These are phyloP conservation scores for Arachis monticola DNA, from an alignment of 331 rosid genomes.

Conservation along the genomic window DNA sequence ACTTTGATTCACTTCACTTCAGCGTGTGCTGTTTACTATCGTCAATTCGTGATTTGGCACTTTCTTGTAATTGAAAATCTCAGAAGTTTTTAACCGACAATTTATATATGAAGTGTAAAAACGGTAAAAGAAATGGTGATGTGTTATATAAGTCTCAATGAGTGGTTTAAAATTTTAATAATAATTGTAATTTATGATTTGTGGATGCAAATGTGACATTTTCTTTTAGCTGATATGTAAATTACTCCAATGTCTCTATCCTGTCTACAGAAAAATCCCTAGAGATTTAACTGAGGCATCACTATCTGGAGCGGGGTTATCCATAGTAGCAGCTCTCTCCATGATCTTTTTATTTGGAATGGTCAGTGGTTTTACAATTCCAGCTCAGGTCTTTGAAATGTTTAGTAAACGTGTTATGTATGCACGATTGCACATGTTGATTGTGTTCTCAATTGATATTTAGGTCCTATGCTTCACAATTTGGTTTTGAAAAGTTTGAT, in stretches of 20 bases:
- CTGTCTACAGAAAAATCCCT: slow-evolving; percentile 76
- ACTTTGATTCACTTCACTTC: slow-evolving; percentile 6
- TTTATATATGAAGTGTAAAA: slow-evolving; percentile 2
- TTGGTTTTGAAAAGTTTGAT: slow-evolving; percentile 15
- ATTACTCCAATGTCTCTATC: slow-evolving; percentile 7
- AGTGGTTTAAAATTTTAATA: slow-evolving; percentile 7
- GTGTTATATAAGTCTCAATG: background rate
- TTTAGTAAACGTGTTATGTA: background rate
- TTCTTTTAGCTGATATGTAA: slow-evolving; percentile 8
- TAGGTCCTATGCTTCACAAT: slow-evolving; percentile 1
- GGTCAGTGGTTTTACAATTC: slow-evolving; percentile 53
- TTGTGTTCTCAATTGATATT: slow-evolving; percentile 10
- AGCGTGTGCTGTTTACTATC: background rate
- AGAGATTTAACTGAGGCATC: slow-evolving; percentile 97
- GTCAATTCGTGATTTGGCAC: background rate
- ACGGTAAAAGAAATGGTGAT: background rate
- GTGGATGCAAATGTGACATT: slow-evolving; percentile 12
- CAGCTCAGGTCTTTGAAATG: slow-evolving; percentile 28
- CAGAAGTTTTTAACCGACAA: background rate
- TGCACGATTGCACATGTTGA: background rate
- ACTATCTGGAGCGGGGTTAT: slow-evolving; percentile 89
- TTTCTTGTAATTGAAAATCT: background rate
- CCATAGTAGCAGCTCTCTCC: slow-evolving; percentile 79
- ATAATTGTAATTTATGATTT: background rate
- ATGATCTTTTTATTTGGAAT: slow-evolving; percentile 94